Conservation (phyloP, 2,329 filamentous ascomycete genomes). For the Rhytidhysteron rufulum region DNA sequence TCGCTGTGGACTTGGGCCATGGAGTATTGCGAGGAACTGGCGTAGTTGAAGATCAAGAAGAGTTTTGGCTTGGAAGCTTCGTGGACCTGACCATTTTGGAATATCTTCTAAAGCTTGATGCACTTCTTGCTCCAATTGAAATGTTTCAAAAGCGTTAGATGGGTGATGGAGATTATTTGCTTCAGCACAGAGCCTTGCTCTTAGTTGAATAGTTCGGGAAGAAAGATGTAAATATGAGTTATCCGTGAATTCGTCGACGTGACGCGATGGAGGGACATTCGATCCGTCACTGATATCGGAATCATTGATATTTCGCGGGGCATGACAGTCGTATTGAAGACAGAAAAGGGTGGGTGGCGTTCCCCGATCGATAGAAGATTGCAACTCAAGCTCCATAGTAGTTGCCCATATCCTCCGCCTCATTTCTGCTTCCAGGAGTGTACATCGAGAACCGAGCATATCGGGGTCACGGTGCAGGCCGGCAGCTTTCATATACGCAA, state of each 20-base stretch:
- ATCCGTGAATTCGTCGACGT: slow-evolving; percentile 5
- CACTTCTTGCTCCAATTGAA: background rate
- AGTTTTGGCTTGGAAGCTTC: slow-evolving; percentile 1
- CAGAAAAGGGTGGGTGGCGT: slow-evolving; percentile 39
- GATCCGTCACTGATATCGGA: slow-evolving; percentile 31
- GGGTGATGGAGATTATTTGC: background rate
- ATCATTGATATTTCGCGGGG: slow-evolving; percentile 46
- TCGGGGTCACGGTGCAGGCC: slow-evolving; percentile 45
- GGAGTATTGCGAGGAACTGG: slow-evolving; percentile 8
- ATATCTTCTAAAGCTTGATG: background rate
- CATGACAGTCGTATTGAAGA: slow-evolving; percentile 41
- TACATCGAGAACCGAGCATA: slow-evolving; percentile 20
- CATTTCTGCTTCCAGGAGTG: slow-evolving; percentile 42
- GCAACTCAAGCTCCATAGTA: slow-evolving; percentile 50
- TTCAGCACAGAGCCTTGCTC: background rate
- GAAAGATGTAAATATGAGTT: slow-evolving; percentile 6
- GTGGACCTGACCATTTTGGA: background rate
- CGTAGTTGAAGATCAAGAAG: slow-evolving; percentile 10
- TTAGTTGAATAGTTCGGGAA: background rate
- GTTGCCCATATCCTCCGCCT: slow-evolving; percentile 51
- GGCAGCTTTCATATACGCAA: slow-evolving; percentile 47
- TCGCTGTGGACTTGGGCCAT: slow-evolving; percentile 6
- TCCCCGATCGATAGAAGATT: slow-evolving; percentile 49
- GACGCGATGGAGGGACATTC: slow-evolving; percentile 5
- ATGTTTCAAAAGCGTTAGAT: background rate